These are phyloP conservation scores for Cladosporium sp. DNA, from an alignment of 2,329 filamentous ascomycete species.

Conservation along the genomic window DNA sequence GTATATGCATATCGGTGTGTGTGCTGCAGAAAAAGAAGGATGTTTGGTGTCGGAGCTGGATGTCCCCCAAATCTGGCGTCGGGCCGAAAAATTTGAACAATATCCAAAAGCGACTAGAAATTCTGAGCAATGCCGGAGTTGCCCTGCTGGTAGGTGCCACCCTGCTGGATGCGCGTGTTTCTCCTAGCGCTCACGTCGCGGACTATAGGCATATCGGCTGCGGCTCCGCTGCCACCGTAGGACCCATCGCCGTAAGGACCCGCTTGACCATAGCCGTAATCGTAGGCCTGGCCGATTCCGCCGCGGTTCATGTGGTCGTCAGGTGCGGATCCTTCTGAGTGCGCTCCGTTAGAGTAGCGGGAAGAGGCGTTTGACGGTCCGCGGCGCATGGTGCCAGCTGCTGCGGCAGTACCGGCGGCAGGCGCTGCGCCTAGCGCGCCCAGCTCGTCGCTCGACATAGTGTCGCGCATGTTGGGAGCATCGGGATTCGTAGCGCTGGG, in stretches of 20 bases:
- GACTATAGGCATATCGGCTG: constrained; percentile 68
- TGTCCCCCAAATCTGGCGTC: background rate
- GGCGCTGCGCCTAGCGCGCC: constrained; percentile 69
- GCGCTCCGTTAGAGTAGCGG: constrained; percentile 76
- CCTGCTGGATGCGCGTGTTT: constrained; percentile 91
- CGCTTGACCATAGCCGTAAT: constrained; percentile 47
- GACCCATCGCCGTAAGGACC: constrained; percentile 51
- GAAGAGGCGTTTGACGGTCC: constrained; percentile 95
- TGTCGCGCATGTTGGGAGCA: constrained; percentile 48
- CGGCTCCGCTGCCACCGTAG: constrained; percentile 42
- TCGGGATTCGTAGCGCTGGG: constrained; percentile 53
- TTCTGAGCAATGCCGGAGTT: constrained; percentile 95
- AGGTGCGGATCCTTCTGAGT: constrained; percentile 50
- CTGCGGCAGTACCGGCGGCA: constrained; percentile 49
- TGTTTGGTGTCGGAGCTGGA: background rate
- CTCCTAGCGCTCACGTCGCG: constrained; percentile 85
- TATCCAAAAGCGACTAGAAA: constrained; percentile 54
- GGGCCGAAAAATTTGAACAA: background rate
- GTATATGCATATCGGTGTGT: background rate
- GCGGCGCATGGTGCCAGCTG: constrained; percentile 62
- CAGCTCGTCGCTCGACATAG: constrained; percentile 69
- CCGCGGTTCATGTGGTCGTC: constrained; percentile 14
- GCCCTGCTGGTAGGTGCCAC: constrained; percentile 69
- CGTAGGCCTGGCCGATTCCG: constrained; percentile 26
- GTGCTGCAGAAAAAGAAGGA: background rate